Base-by-base conservation (phyloP, 1,284 basidiomycete species). In the Cryptococcus wingfieldii region DNA sequence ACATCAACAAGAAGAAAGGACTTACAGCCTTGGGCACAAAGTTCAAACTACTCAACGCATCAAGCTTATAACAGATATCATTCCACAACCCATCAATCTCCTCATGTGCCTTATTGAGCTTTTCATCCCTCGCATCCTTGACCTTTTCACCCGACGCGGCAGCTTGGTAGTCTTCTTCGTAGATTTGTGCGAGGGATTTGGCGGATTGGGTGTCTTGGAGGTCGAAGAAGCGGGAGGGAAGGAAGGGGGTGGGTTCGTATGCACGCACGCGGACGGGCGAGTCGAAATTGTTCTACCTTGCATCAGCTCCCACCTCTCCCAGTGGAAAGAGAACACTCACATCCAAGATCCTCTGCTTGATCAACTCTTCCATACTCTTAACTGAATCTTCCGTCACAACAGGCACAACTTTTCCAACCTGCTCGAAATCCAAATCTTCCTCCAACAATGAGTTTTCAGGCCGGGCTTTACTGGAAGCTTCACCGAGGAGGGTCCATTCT, bases 351-450 rank as follows among this genome's bases (percentile, higher is more conserved):
- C 95, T 83, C 23, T 84, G 82, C 77, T 94, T 97, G 78, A 99
- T 98, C 56, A 87, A 81, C 49, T 91, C 91, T 76, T 98, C 96
- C 31, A 99, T 81, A 23, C 81, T 82, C 54, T 85, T 83, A 7
- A 95, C 90, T 45, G 80, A 81, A 71, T 95, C 90, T 69, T 97
- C 91, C 0, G 96, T 98, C 56, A 96, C 84, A 48, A 91, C 83
- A 10, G 95, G 96, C 0, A 88, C 87, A 16, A 86, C 81, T 77
- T 95, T 97, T 78, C 86, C 84, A 13, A 88, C 84, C 39, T 81
- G 88, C 64, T 98, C 96, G 63, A 95, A 98, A 58, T 98, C 94
- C 43, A 99, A 82, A 72, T 97, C 90, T 74, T 98, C 89, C 73
- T 92, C 90, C 13, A 99, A 81, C 16, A 98, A 80, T 25, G 90